These are phyloP conservation scores for Yamadazyma taylorii DNA, from an alignment of 1,139 yeast genomes.

Conservation along the genomic window DNA sequence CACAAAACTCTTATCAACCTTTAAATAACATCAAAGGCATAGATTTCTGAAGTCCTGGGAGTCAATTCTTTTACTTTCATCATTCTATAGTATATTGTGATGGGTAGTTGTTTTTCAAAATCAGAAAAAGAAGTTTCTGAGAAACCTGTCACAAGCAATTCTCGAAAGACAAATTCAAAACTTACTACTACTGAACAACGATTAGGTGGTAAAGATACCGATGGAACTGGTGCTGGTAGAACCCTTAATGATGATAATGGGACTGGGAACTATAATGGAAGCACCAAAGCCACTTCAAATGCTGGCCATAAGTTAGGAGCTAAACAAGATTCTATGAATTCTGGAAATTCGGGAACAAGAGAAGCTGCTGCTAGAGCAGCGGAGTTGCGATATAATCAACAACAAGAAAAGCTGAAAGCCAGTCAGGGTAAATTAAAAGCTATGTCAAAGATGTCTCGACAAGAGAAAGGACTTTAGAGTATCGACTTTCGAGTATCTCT, in stretches of 20 bases:
- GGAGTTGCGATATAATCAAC: conserved; percentile 29
- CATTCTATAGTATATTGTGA: conserved; percentile 6
- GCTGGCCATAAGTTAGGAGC: conserved; percentile 5
- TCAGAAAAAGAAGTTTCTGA: conserved; percentile 7
- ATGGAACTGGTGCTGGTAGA: not conserved
- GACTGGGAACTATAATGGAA: not conserved
- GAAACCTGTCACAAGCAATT: conserved; percentile 1
- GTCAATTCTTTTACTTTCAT: too few relatives aligned
- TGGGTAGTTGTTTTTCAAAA: conserved; percentile 24
- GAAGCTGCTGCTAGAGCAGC: conserved; percentile 42
- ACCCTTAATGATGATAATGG: not conserved
- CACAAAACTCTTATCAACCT: too few relatives aligned
- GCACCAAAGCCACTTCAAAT: not conserved
- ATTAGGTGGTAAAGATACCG: conserved; percentile 9
- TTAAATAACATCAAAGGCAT: too few relatives aligned
- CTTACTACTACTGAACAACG: conserved; percentile 9
- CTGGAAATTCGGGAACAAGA: conserved; percentile 10
- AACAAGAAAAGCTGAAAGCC: conserved; percentile 23
- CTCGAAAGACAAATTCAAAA: not conserved
- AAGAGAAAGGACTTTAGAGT: conserved; percentile 34
- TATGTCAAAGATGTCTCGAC: conserved; percentile 30
- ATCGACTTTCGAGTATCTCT: too few relatives aligned
- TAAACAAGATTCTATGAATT: conserved; percentile 2
- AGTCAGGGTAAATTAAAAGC: conserved; percentile 31
- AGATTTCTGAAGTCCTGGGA: too few relatives aligned